Conservation (phyloP, 1,284 basidiomycete species). For the Ustilago shanxiensis region DNA sequence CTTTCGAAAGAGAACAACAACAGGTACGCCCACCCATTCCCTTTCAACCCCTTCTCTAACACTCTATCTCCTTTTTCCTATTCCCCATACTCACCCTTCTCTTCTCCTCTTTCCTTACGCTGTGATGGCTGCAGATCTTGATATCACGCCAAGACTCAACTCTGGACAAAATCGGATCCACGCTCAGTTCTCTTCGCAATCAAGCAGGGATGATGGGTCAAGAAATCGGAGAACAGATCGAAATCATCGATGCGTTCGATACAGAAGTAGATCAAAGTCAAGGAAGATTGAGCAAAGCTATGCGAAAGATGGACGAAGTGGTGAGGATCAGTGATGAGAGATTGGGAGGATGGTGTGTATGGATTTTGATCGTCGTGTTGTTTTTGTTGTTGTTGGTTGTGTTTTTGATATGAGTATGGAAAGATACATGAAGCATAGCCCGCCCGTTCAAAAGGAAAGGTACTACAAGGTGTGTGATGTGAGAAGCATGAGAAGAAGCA, state of each 20-base stretch:
- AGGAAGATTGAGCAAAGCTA: conserved; percentile 54
- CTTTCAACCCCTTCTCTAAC: neutral
- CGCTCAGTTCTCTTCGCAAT: conserved; percentile 56
- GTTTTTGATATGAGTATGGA: conserved; percentile 51
- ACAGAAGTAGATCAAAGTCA: conserved; percentile 64
- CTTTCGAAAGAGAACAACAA: conserved; percentile 67
- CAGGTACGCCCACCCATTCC: conserved; percentile 45
- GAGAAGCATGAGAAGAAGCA: neutral
- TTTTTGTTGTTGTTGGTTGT: conserved; percentile 52
- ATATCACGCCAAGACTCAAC: conserved; percentile 66
- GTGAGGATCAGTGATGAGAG: conserved; percentile 61
- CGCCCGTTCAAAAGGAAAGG: no score
- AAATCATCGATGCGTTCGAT: conserved; percentile 65
- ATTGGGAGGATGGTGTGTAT: conserved; percentile 68
- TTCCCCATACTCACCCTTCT: neutral
- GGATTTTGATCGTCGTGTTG: conserved; percentile 64
- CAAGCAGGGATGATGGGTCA: conserved; percentile 66
- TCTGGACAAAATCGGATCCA: conserved; percentile 61
- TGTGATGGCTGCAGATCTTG: conserved; percentile 35
- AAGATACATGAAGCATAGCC: no score
- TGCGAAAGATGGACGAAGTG: conserved; percentile 66
- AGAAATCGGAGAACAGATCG: conserved; percentile 67
- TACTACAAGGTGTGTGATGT: no score
- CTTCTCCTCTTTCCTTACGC: neutral
- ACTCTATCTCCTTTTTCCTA: neutral